Evolutionary conservation across 495 filamentous ascomycete genomes (phyloP), one percentile per base, ranked within the genome.

Genomic region (Penicillium atrosanguineum): DNA sequence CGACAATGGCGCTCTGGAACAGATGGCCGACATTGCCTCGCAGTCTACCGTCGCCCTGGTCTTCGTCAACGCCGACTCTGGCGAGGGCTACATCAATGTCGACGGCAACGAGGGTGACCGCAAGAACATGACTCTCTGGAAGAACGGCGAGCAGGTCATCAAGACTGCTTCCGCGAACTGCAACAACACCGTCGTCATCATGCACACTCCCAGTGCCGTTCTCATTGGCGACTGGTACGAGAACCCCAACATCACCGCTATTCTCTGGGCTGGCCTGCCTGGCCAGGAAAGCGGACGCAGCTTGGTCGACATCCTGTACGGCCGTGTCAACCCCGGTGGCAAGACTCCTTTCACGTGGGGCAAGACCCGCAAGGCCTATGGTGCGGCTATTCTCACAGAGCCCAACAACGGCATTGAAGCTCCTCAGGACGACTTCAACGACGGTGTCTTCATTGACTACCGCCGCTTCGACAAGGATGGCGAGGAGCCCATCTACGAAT

Each of bases 371-470:
- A 79, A 83, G 56, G 82, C 87, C 48, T 98, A 90, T 57, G 91
- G 91, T 31, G 75, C 80, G 20, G 81, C 91, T 54, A 63, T 97
- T 7, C 69, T 95, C 31, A 91, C 90, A 59, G 67, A 81, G 53
- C 81, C 87, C 23, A 93, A 93, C 70, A 86, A 88, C 46, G 87
- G 84, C 44, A 63, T 77, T 16, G 78, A 57, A 20, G 79, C 86
- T 19, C 91, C 91, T 4, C 94, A 98, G 69, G 71, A 85, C 25
- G 77, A 93, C 68, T 96, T 92, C 69, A 77, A 77, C 21, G 92
- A 97, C 61, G 93, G 93, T 34, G 78, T 87, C 25, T 94, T 95
- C 72, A 95, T 96, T 69, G 94, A 98, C 71, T 98, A 98, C 71
- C 89, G 94, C 48, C 75, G 84, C 51, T 89, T 98, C 44, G 94